Percentiles rank a stretch among this genome's conserved stretches.
Conservation (phyloP, 2,329 filamentous ascomycete species). For the Clonostachys solani region DNA sequence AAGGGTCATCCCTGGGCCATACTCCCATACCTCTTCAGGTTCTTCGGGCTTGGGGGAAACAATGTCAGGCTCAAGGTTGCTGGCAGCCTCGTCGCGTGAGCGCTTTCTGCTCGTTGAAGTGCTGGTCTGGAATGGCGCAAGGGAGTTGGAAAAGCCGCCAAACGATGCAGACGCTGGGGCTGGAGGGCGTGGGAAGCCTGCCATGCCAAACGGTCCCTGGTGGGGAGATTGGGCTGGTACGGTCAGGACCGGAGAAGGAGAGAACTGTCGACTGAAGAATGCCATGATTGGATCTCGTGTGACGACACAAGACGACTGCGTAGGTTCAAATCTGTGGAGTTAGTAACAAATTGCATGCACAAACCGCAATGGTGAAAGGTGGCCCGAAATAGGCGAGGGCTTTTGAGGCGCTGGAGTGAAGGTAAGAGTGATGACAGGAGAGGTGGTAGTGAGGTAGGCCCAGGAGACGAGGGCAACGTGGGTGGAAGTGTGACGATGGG, state of each 20-base stretch:
- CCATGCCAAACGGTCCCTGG: conserved; percentile 21
- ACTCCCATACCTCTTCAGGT: conserved; percentile 61
- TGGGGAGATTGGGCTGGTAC: conserved; percentile 26
- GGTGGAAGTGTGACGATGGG: too few relatives aligned
- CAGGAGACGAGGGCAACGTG: too few relatives aligned
- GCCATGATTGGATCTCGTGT: conserved; percentile 20
- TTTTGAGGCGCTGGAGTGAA: too few relatives aligned
- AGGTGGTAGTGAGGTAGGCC: too few relatives aligned
- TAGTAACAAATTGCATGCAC: conserved; percentile 3
- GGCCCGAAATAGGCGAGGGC: too few relatives aligned
- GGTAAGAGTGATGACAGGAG: too few relatives aligned
- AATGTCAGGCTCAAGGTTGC: conserved; percentile 60
- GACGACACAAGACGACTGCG: not conserved
- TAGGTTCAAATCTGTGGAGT: not conserved
- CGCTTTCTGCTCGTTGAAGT: conserved; percentile 61
- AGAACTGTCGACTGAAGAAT: conserved; percentile 35
- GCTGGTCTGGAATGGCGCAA: not conserved
- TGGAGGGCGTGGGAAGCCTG: conserved; percentile 18
- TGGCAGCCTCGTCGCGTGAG: conserved; percentile 67
- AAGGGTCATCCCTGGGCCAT: conserved; percentile 69
- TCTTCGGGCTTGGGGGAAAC: conserved; percentile 34
- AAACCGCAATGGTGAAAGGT: conserved; percentile 1
- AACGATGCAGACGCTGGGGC: conserved; percentile 10
- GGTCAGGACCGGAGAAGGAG: conserved; percentile 39
- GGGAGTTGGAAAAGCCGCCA: conserved; percentile 11